These are phyloP conservation scores for Beauveria sp. DNA, from an alignment of 2,329 filamentous ascomycete species.

Conservation along the genomic window DNA sequence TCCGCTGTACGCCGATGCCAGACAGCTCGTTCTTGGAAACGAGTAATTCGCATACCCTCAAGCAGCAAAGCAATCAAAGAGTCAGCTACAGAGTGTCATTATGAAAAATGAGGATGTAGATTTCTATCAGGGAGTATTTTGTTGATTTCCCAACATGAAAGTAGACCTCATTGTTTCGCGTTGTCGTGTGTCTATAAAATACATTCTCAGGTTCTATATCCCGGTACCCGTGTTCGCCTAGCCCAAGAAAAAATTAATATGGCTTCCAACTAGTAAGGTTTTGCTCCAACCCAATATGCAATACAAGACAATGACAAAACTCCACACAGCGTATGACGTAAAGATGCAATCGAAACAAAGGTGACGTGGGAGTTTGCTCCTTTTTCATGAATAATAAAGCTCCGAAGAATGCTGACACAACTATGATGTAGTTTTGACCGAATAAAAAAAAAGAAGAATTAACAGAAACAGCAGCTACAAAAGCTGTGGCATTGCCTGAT, in stretches of 20 bases:
- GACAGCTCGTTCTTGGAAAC: conserved; percentile 46
- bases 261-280: not conserved
- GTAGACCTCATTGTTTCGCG: not conserved
- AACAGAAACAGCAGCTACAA: not conserved
- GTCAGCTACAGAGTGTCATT: no score
- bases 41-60: not conserved
- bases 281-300: not conserved
- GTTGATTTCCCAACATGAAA: not conserved
- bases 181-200: conserved; percentile 1
- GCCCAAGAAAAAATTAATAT: not conserved
- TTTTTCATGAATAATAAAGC: not conserved
- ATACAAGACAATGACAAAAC: not conserved
- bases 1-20: conserved; percentile 63
- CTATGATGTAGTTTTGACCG: not conserved
- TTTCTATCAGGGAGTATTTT: not conserved
- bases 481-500: not conserved
- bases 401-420: conserved; percentile 4
- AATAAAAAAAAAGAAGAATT: not conserved
- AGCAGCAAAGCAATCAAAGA: no score
- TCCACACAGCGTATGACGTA: not conserved
- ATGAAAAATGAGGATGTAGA: not conserved
- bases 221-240: not conserved
- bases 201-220: not conserved
- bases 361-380: not conserved
- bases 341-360: not conserved